A percentile compares a stretch with the other conserved stretches of the same genome.
Evolutionary conservation across 371 early-diverging fungal genomes (phyloP).

Genomic region (Actinomucor elegans): DNA sequence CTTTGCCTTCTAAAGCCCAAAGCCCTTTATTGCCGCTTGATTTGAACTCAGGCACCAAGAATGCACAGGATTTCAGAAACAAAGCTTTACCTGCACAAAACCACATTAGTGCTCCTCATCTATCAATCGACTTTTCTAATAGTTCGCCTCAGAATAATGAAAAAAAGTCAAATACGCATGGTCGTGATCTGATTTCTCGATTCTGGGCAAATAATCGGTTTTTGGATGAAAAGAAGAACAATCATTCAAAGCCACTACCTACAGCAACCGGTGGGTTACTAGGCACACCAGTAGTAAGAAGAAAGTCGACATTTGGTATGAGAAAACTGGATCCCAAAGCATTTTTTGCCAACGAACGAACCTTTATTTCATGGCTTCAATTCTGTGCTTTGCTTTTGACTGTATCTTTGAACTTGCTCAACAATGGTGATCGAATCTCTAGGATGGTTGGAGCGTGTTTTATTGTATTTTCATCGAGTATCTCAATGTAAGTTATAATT

Average conservation of each 20-base stretch:
- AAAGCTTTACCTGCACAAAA: neutral
- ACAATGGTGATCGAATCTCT: constrained; percentile 62
- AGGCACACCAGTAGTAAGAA: neutral
- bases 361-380: constrained; percentile 89
- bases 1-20: neutral
- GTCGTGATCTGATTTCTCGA: neutral
- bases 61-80: neutral
- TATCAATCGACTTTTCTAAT: neutral
- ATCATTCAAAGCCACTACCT: neutral
- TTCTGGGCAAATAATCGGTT: constrained; percentile 4
- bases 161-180: neutral
- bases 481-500: constrained; percentile 27
- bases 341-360: constrained; percentile 94
- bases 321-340: constrained; percentile 81
- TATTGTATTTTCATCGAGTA: constrained; percentile 25
- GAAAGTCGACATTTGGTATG: constrained; percentile 6
- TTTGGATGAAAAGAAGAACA: neutral
- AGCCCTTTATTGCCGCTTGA: neutral
- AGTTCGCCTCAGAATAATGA: neutral
- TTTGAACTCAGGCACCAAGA: neutral
- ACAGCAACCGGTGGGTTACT: neutral
- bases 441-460: constrained; percentile 40
- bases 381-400: constrained; percentile 69
- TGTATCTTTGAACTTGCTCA: constrained; percentile 71
- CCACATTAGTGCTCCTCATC: neutral